Evolutionary conservation across 768 basidiomycete species (phyloP), one percentile per base, ranked within the genome.

Genomic region (Rubroboletus pulcherrimus): DNA sequence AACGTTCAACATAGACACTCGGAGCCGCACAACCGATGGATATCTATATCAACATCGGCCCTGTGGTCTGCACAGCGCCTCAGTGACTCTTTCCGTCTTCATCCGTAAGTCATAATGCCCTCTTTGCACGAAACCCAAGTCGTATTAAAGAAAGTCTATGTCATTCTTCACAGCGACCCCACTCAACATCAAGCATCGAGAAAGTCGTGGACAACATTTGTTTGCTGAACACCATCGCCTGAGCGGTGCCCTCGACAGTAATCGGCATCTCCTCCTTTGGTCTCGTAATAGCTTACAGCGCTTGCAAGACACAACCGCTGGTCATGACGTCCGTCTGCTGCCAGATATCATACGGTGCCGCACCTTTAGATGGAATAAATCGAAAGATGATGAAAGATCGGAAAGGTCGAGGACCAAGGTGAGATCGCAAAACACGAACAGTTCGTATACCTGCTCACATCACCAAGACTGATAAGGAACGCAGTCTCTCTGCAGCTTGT

Each of bases 321-420:
- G 87, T 65, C 57, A 74, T 7, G 39, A 40, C 14, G 8, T 19
- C 31, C 17, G n/a, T 17, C 31, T 14, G 9, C 35, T n/a, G n/a
- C 10, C 34, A 21, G 14, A 34, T 12, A 24, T 38, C 11, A 15
- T 29, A 30, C 9, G 10, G 14, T 17, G 30, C 21, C 21, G 21
- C 21, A 21, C 5, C 33, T 26, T 50, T 49, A 12, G 24, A 29
- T 19, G 6, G 24, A 26, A 12, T 34, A 29, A 14, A 52, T 51
- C 8, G 8, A 50, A 26, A 19, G 37, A 8, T 11, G 15, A 7
- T 5, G 7, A 6, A 15, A 75, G 84, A 15, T 9, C 19, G 24
- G 55, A 71, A 30, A 71, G 87, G 87, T 0, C 85, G 87, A 2
- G 79, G 4, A 76, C 42, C 67, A 86, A n/a, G 81, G 85, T 43